Evolutionary conservation across 2,329 filamentous ascomycete species (phyloP), one percentile per base, ranked within the genome.

Genomic region (Purpureocillium lavendulum): DNA sequence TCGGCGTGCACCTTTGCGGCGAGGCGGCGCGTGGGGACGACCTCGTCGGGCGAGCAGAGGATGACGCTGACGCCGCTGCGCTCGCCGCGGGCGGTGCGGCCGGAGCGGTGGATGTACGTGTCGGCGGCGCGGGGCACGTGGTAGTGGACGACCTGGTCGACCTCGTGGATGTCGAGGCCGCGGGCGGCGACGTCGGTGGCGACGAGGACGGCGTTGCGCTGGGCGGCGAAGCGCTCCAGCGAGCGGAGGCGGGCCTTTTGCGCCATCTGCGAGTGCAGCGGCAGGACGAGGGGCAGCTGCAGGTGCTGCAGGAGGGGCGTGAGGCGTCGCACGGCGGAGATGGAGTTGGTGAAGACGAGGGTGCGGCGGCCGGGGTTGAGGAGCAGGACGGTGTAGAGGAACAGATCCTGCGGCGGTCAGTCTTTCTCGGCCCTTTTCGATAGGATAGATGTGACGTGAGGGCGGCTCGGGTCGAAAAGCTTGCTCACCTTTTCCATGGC

Each of bases 241-340:
- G 87, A 90, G 30, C 90, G 81, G n/a, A 96, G 71, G 33, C 92
- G 87, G 3, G 92, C 89, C 61, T 97, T 97, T 62, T 98, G 92
- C 1, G 81, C 74, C 92, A 98, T 97, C 47, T 88, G 84, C 1
- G 88, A 96, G 62, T 98, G 92, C 1, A 98, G 69, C 0, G 85
- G 80, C 10, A 87, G 69, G 1, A 82, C 84, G 3, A 26, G 21
- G 21, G 82, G 80, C 8, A 96, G 71, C 45, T 82, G 77, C 37
- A 98, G 77, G 48, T 86, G 87, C 50, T 90, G 80, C 2, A 98
- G 74, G 55, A 96, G 77, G 1, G 90, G 87, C 0, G 83, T 80
- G 11, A 98, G 70, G 30, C 92, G 86, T 33, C 88, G 83, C 38
- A 95, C 90, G 3, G 90, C 84, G 38, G 85, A 86, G 59, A 98